Evolutionary conservation across 805 yeast species (phyloP).

Genomic region (Lachancea mirantina): DNA sequence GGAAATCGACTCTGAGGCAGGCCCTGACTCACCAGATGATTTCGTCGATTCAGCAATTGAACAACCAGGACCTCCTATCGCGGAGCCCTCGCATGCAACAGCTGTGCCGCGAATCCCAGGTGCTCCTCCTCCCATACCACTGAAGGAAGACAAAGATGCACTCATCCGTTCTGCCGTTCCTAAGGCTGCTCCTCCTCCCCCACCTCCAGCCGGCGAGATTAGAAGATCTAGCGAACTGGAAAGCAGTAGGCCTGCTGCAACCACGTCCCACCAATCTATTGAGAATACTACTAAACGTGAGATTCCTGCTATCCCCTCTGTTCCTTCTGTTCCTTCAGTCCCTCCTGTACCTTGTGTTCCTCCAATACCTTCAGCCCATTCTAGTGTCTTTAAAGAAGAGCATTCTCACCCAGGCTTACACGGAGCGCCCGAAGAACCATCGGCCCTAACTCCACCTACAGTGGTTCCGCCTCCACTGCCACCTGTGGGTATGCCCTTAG

Average conservation of each 20-base stretch:
- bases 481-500: background rate
- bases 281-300: background rate
- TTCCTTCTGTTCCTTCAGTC: conserved; percentile 10
- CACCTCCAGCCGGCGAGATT: conserved; percentile 17
- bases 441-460: conserved; percentile 10
- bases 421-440: too few relatives aligned
- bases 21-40: conserved; percentile 16
- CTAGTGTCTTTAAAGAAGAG: conserved; percentile 3
- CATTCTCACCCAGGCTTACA: too few relatives aligned
- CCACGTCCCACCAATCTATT: background rate
- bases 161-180: conserved; percentile 6
- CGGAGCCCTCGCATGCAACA: conserved; percentile 14
- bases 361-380: conserved; percentile 5
- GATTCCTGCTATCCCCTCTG: background rate
- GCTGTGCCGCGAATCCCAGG: conserved; percentile 16
- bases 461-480: conserved; percentile 8
- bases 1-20: too few relatives aligned
- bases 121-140: too few relatives aligned
- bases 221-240: background rate
- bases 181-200: conserved; percentile 3
- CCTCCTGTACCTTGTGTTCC: conserved; percentile 12
- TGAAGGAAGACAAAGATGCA: conserved; percentile 12
- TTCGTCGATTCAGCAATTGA: background rate
- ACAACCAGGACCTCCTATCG: background rate
- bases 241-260: background rate